phyloP scores from a whole-genome alignment of 2,329 filamentous ascomycete genomes.

The Fusarium sacchari region DNA sequence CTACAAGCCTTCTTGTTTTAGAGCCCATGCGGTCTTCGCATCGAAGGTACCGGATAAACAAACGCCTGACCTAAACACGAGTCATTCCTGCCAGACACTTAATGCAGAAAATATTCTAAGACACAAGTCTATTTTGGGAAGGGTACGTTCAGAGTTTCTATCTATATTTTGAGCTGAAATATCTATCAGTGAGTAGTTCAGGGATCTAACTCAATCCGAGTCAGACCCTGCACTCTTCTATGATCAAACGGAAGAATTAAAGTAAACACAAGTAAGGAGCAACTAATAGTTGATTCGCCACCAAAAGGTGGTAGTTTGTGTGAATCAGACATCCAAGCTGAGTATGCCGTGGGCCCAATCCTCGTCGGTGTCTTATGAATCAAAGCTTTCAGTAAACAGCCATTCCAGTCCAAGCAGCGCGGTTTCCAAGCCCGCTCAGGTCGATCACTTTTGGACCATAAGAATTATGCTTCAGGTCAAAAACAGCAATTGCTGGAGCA shows the following conservation, averaged over 20 bases:
- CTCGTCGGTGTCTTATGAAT: not conserved
- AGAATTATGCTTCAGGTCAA: not conserved
- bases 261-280: not conserved
- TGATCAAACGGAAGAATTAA: rapidly evolving
- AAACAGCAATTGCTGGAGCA: not conserved
- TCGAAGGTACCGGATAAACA: not conserved
- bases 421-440: not conserved
- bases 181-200: not conserved
- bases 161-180: not conserved
- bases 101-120: rapidly evolving
- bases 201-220: rapidly evolving
- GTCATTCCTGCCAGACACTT: not conserved
- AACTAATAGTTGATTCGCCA: rapidly evolving
- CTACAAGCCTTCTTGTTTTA: not conserved
- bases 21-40: rapidly evolving
- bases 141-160: rapidly evolving
- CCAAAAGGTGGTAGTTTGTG: rapidly evolving
- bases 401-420: constrained; percentile 6
- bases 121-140: rapidly evolving
- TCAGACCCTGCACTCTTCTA: rapidly evolving
- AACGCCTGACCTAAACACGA: not conserved
- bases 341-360: not conserved
- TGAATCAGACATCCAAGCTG: no score
- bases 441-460: not conserved
- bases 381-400: not conserved